phyloP scores from a whole-genome alignment of 805 yeast genomes.

The Candida alai region DNA sequence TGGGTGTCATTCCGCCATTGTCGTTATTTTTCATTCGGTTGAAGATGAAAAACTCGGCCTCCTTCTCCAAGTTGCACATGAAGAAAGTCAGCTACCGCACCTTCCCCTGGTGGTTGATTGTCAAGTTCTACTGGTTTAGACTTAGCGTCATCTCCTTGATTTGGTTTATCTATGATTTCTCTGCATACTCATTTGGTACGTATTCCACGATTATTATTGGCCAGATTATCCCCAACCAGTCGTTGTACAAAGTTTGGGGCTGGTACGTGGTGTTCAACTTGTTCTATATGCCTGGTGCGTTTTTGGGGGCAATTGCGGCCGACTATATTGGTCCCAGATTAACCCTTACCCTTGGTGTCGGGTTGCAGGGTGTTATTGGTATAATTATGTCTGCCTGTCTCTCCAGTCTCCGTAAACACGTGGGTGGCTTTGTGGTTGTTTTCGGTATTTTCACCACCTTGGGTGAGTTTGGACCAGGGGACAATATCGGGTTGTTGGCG shows the following conservation, averaged over 20 bases:
- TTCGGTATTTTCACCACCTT: conserved; percentile 84
- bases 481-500: conserved; percentile 83
- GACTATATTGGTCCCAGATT: conserved; percentile 91
- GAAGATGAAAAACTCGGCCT: conserved; percentile 68
- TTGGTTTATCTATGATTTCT: conserved; percentile 92
- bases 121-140: conserved; percentile 85
- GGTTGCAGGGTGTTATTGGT: conserved; percentile 74
- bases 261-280: conserved; percentile 89
- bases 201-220: conserved; percentile 71
- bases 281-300: conserved; percentile 87
- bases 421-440: conserved; percentile 79
- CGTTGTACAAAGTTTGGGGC: conserved; percentile 74
- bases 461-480: conserved; percentile 95
- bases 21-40: conserved; percentile 74
- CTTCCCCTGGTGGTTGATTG: conserved; percentile 63
- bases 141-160: conserved; percentile 64
- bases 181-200: conserved; percentile 82
- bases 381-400: conserved; percentile 77
- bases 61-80: conserved; percentile 68
- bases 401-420: conserved; percentile 48
- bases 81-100: conserved; percentile 39
- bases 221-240: conserved; percentile 52
- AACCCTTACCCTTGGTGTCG: conserved; percentile 66
- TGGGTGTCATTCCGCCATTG: conserved; percentile 87
- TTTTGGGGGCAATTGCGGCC: conserved; percentile 79